These are phyloP conservation scores for Linum tenue DNA, from an alignment of 345 rosid genomes.

Conservation along the genomic window DNA sequence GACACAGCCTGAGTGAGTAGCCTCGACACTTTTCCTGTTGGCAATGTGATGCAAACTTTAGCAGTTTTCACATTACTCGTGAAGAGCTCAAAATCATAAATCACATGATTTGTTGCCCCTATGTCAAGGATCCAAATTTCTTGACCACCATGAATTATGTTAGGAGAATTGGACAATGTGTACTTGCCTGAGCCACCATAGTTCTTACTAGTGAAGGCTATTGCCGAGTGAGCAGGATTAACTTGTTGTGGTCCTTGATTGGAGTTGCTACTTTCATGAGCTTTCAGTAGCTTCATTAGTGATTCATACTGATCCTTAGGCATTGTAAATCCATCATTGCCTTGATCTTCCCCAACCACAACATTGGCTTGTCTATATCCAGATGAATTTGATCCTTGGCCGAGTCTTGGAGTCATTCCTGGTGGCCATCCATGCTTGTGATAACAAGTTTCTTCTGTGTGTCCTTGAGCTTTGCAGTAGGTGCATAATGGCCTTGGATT, in stretches of 20 bases:
- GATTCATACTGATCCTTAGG: no score
- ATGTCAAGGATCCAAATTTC: constrained; percentile 6
- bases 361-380: background rate
- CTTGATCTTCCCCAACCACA: background rate
- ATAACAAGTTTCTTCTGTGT: background rate
- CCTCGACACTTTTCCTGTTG: background rate
- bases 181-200: background rate
- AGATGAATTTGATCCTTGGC: no score
- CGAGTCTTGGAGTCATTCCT: background rate
- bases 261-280: no score
- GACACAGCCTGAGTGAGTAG: constrained; percentile 1
- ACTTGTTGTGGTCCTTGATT: no score
- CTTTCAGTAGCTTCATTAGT: no score
- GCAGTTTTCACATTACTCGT: background rate
- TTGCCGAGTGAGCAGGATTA: no score
- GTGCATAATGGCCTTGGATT: background rate
- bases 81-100: background rate
- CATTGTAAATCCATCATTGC: background rate
- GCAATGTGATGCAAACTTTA: background rate
- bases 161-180: no score
- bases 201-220: no score
- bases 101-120: constrained; percentile 3
- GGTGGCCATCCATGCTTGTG: background rate
- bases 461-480: background rate
- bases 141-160: no score